phyloP scores from a whole-genome alignment of 2,329 filamentous ascomycete species.

The Monilinia fructicola region DNA sequence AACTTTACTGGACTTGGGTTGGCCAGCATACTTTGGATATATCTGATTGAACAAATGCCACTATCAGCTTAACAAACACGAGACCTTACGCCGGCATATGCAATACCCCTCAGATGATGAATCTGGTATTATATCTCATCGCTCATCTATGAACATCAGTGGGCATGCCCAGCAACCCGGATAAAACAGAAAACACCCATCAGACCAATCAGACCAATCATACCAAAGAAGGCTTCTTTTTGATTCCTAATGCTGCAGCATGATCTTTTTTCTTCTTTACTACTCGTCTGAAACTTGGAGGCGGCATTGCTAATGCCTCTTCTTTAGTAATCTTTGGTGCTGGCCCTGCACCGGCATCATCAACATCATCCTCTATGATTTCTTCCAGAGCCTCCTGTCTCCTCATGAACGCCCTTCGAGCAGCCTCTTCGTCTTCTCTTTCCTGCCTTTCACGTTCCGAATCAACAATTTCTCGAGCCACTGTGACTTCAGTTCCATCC shows the following conservation, averaged over 20 bases:
- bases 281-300: slow-evolving; percentile 70
- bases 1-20: slow-evolving; percentile 1
- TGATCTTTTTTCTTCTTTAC: slow-evolving; percentile 88
- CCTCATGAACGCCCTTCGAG: slow-evolving; percentile 68
- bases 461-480: slow-evolving; percentile 53
- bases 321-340: slow-evolving; percentile 42
- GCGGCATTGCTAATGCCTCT: slow-evolving; percentile 47
- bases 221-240: slow-evolving; percentile 70
- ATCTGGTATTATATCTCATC: too few species aligned
- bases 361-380: slow-evolving; percentile 40
- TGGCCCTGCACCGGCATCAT: slow-evolving; percentile 37
- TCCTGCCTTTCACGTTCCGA: slow-evolving; percentile 67
- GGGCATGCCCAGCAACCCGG: neutral
- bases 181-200: neutral
- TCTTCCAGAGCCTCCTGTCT: slow-evolving; percentile 40
- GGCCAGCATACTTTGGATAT: neutral
- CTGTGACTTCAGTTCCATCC: slow-evolving; percentile 62
- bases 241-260: slow-evolving; percentile 74
- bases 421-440: slow-evolving; percentile 79
- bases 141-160: too few species aligned
- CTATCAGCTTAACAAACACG: slow-evolving; percentile 8
- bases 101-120: neutral
- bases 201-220: slow-evolving; percentile 49
- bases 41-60: neutral
- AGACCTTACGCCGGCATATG: neutral